Evolutionary conservation across 2,329 filamentous ascomycete species (phyloP).

Genomic region (Stemphylium vesicarium): DNA sequence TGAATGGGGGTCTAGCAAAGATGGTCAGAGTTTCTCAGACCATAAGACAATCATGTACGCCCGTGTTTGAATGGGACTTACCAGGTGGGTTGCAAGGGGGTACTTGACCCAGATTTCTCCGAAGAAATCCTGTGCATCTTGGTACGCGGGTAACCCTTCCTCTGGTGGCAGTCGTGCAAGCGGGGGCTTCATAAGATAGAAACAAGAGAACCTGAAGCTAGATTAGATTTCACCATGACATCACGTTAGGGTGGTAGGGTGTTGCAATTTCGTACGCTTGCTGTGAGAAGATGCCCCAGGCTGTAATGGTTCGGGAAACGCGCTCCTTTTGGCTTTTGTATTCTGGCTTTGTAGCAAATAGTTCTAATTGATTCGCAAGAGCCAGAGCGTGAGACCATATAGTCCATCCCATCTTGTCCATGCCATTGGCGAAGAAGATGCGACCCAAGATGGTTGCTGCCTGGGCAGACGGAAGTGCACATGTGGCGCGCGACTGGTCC

Average conservation of each 20-base stretch:
- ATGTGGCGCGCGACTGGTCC: not conserved
- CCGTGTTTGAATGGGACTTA: not conserved
- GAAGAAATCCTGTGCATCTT: not conserved
- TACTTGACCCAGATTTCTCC: slow-evolving; percentile 11
- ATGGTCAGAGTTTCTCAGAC: not conserved
- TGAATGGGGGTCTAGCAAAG: slow-evolving; percentile 1
- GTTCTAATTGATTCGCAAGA: slow-evolving; percentile 2
- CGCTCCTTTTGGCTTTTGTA: not conserved
- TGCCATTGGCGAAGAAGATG: slow-evolving; percentile 5
- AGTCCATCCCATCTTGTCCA: slow-evolving; percentile 8
- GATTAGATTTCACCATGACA: not conserved
- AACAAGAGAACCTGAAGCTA: slow-evolving; percentile 5
- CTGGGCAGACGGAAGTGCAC: slow-evolving; percentile 1
- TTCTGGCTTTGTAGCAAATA: not conserved
- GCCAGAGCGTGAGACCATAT: slow-evolving; percentile 2
- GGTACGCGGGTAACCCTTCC: not conserved
- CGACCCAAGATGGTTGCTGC: slow-evolving; percentile 7
- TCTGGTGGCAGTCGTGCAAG: not conserved
- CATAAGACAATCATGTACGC: too few species aligned
- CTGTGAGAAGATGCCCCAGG: slow-evolving; percentile 10
- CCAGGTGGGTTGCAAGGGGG: not conserved
- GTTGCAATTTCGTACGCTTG: slow-evolving; percentile 3
- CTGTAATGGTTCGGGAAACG: slow-evolving; percentile 4
- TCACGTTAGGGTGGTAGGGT: not conserved
- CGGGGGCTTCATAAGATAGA: slow-evolving; percentile 2